These are phyloP conservation scores for Colletotrichum sojae DNA, from an alignment of 2,329 filamentous ascomycete genomes.

Conservation along the genomic window DNA sequence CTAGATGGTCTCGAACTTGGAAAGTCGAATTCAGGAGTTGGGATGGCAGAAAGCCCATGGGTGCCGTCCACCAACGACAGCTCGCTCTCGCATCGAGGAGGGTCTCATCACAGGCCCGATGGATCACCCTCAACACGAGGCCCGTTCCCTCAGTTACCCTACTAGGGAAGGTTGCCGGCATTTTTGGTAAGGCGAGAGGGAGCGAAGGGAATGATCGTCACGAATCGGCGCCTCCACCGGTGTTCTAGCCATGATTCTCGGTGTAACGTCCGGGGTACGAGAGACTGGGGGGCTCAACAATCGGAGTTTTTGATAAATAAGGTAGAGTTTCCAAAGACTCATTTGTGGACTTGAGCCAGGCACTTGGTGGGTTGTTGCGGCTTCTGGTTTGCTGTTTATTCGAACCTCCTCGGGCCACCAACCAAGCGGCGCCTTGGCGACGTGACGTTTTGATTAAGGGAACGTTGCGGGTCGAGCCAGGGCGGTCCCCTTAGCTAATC, in stretches of 20 bases:
- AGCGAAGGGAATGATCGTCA: background rate
- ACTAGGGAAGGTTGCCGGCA: too few relatives aligned
- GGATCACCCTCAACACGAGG: too few relatives aligned
- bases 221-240: background rate
- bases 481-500: background rate
- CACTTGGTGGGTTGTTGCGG: slow-evolving; percentile 4
- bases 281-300: background rate
- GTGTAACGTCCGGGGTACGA: background rate
- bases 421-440: slow-evolving; percentile 3
- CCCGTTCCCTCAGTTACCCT: too few relatives aligned
- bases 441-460: slow-evolving; percentile 13
- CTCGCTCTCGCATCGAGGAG: too few relatives aligned
- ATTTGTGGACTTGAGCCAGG: too few relatives aligned
- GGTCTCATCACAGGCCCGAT: too few relatives aligned
- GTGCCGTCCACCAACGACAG: too few relatives aligned
- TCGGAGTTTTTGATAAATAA: slow-evolving; percentile 32
- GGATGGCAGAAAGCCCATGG: too few relatives aligned
- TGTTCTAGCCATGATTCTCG: background rate
- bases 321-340: slow-evolving; percentile 6
- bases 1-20: too few relatives aligned
- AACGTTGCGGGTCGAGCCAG: slow-evolving; percentile 1
- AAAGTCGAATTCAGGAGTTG: too few relatives aligned
- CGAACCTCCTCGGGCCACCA: slow-evolving; percentile 9
- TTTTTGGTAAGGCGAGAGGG: too few relatives aligned
- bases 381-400: slow-evolving; percentile 26